Evolutionary conservation across 164 flowering plant species (phyloP).

Genomic region (Houttuynia cordata): DNA sequence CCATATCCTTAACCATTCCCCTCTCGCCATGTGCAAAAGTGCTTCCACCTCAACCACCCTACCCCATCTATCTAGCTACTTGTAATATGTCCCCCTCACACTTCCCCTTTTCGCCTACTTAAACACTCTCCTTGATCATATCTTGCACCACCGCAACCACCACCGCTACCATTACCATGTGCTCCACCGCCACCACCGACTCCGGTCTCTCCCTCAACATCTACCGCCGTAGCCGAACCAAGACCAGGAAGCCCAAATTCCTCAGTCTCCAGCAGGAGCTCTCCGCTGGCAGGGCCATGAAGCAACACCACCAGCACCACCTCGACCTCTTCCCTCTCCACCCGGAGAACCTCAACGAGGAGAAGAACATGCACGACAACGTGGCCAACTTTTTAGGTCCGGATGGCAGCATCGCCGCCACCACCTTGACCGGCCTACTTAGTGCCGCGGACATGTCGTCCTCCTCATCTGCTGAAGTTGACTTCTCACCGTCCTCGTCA

Average conservation of each 20-base stretch:
- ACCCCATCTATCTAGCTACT: background rate
- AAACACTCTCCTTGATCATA: background rate
- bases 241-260: slow-evolving; percentile 39
- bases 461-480: slow-evolving; percentile 1
- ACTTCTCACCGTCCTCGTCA: background rate
- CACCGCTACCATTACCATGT: background rate
- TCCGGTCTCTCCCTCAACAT: background rate
- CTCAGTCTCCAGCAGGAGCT: slow-evolving; percentile 21
- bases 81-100: background rate
- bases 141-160: background rate
- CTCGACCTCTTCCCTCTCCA: slow-evolving; percentile 48
- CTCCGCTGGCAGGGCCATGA: background rate
- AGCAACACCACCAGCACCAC: slow-evolving; percentile 12
- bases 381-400: slow-evolving; percentile 32
- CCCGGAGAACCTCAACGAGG: slow-evolving; percentile 31
- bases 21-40: background rate
- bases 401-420: slow-evolving; percentile 21
- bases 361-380: slow-evolving; percentile 21
- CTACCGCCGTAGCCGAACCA: slow-evolving; percentile 27
- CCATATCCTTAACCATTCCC: background rate
- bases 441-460: background rate
- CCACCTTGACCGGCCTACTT: slow-evolving; percentile 37
- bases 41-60: background rate
- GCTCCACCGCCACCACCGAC: background rate
- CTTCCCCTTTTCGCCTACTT: background rate